These are phyloP conservation scores for Xylaria sp. DNA, from an alignment of 495 filamentous ascomycete species.

Conservation along the genomic window DNA sequence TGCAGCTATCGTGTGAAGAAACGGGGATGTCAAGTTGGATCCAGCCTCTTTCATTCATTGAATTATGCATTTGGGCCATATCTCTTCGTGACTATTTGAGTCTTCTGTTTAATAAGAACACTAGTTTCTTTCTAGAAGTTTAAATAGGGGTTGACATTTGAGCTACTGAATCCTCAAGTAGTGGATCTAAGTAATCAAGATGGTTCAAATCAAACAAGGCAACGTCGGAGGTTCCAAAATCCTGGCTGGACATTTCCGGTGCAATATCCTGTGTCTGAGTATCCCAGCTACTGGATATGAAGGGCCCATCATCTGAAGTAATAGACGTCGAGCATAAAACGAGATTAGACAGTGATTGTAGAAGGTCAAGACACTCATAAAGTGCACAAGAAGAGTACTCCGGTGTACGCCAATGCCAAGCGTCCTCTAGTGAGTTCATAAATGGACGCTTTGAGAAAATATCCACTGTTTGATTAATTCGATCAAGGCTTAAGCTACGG, in stretches of 20 bases:
- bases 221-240: background rate
- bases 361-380: background rate
- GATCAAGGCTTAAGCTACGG: too few relatives aligned
- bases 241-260: background rate
- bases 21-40: too few relatives aligned
- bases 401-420: background rate
- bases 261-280: background rate
- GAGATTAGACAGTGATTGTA: background rate
- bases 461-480: background rate
- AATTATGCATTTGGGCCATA: too few relatives aligned
- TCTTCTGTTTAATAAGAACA: too few relatives aligned
- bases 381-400: background rate
- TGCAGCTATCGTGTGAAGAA: too few relatives aligned
- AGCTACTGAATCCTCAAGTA: background rate
- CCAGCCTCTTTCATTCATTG: too few relatives aligned
- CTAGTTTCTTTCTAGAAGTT: background rate
- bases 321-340: background rate
- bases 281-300: background rate
- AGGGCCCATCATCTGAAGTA: background rate
- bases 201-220: background rate
- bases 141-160: background rate
- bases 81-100: too few relatives aligned
- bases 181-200: background rate
- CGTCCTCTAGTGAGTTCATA: background rate
- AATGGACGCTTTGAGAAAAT: conserved; percentile 3